These are phyloP conservation scores for Raphanus hybrid DNA, from an alignment of 441 rosid species.

Conservation along the genomic window DNA sequence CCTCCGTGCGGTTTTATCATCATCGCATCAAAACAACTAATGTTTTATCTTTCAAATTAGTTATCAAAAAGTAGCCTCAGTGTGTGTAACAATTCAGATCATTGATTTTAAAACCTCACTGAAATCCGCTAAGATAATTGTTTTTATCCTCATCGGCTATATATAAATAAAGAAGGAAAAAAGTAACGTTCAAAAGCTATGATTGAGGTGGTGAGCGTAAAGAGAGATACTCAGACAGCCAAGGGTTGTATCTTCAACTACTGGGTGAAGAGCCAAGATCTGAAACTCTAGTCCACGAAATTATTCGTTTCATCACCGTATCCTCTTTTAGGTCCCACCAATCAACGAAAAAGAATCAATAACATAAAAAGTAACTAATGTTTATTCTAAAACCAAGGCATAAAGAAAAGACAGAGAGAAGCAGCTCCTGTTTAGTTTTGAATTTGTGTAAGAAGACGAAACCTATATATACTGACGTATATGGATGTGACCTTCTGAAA, in stretches of 20 bases:
- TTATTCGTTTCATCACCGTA: conserved; percentile 69
- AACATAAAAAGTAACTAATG: background rate
- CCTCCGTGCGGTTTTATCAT: conserved; percentile 70
- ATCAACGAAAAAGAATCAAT: background rate
- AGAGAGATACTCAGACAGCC: conserved; percentile 92
- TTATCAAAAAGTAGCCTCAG: conserved; percentile 58
- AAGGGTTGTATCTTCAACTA: conserved; percentile 93
- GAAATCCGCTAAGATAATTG: conserved; percentile 96
- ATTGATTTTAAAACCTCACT: conserved; percentile 72
- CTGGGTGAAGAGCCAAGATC: conserved; percentile 54
- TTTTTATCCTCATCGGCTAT: conserved; percentile 69
- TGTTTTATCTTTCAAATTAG: background rate
- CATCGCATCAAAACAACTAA: conserved; percentile 50
- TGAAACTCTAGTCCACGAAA: conserved; percentile 99
- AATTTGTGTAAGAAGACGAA: background rate
- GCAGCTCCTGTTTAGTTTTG: background rate
- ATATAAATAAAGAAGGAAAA: background rate
- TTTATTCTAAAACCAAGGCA: background rate
- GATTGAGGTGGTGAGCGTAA: background rate
- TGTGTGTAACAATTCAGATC: conserved; percentile 99
- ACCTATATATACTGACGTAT: background rate
- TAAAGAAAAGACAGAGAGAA: background rate
- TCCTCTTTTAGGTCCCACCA: conserved; percentile 9
- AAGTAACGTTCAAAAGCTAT: background rate
- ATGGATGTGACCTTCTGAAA: background rate